phyloP scores from a whole-genome alignment of 805 yeast genomes.

The Suhomyces vadensis region DNA sequence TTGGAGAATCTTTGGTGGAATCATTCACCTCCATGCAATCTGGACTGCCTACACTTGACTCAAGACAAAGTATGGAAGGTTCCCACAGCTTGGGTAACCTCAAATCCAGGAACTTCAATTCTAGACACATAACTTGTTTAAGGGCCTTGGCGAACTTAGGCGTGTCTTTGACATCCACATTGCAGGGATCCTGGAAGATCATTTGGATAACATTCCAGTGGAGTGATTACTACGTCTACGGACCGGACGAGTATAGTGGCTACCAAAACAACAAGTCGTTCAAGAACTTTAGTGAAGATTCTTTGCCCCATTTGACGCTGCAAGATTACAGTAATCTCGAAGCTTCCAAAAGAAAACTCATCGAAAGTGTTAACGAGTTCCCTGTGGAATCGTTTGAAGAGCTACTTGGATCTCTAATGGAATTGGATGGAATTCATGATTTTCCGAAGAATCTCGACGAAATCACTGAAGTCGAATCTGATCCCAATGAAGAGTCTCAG shows the following conservation, averaged over 20 bases:
- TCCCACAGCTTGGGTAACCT: background rate
- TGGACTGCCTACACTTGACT: background rate
- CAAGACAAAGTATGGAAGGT: conserved; percentile 4
- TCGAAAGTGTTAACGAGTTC: conserved; percentile 61
- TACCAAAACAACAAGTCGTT: conserved; percentile 32
- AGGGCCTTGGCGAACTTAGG: conserved; percentile 79
- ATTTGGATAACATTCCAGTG: conserved; percentile 68
- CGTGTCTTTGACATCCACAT: conserved; percentile 74
- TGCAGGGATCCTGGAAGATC: conserved; percentile 66
- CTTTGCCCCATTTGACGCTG: conserved; percentile 37
- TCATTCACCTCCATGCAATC: conserved; percentile 35
- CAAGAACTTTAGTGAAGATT: conserved; percentile 19
- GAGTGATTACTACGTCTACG: conserved; percentile 71
- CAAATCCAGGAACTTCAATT: conserved; percentile 49
- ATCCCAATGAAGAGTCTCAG: background rate
- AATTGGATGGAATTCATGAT: conserved; percentile 20
- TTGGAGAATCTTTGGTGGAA: conserved; percentile 55
- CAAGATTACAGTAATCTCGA: conserved; percentile 56
- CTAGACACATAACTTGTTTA: conserved; percentile 72
- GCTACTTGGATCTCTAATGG: conserved; percentile 49
- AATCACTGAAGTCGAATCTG: conserved; percentile 20
- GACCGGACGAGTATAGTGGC: conserved; percentile 42
- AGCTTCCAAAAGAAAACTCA: conserved; percentile 55
- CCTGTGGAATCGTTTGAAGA: conserved; percentile 50
- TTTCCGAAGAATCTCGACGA: conserved; percentile 6